Evolutionary conservation across 2,329 filamentous ascomycete species (phyloP).

Genomic region (Hypomyces perniciosus): DNA sequence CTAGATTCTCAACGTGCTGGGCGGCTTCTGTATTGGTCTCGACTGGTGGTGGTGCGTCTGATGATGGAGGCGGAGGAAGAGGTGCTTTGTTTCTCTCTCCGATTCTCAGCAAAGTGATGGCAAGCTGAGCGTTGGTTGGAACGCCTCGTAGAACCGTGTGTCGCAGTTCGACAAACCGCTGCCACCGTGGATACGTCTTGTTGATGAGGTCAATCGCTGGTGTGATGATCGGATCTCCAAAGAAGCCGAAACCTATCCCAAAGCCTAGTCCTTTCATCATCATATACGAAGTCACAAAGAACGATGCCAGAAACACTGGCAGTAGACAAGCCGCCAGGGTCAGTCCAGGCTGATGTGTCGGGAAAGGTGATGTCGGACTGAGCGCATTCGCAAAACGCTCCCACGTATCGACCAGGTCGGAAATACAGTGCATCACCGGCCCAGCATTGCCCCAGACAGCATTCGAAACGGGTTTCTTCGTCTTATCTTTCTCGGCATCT

Average conservation of each 20-base stretch:
- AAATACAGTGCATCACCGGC: constrained; percentile 58
- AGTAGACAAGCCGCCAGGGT: constrained; percentile 48
- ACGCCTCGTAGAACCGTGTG: constrained; percentile 76
- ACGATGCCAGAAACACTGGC: constrained; percentile 46
- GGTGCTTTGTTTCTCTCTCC: constrained; percentile 78
- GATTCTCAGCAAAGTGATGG: constrained; percentile 72
- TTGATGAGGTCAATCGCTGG: constrained; percentile 55
- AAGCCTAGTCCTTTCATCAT: constrained; percentile 62
- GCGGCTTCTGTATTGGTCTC: constrained; percentile 40
- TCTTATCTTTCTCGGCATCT: constrained; percentile 54
- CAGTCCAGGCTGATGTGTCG: constrained; percentile 44
- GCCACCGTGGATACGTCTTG: constrained; percentile 61
- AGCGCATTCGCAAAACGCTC: constrained; percentile 50
- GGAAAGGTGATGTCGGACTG: constrained; percentile 59
- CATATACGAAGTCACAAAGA: constrained; percentile 52
- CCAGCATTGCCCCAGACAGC: constrained; percentile 73
- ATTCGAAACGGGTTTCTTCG: constrained; percentile 70
- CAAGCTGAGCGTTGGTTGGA: constrained; percentile 79
- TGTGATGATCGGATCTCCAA: constrained; percentile 68
- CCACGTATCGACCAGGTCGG: constrained; percentile 44
- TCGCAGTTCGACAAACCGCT: constrained; percentile 65
- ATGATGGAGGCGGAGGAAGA: constrained; percentile 52
- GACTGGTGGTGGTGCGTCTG: constrained; percentile 30
- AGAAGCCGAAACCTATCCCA: constrained; percentile 67
- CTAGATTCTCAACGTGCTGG: constrained; percentile 29